Percentiles rank a stretch among this genome's conserved stretches.
Conservation (phyloP, 2,329 filamentous ascomycete species). For the Nothophoma quercina region DNA sequence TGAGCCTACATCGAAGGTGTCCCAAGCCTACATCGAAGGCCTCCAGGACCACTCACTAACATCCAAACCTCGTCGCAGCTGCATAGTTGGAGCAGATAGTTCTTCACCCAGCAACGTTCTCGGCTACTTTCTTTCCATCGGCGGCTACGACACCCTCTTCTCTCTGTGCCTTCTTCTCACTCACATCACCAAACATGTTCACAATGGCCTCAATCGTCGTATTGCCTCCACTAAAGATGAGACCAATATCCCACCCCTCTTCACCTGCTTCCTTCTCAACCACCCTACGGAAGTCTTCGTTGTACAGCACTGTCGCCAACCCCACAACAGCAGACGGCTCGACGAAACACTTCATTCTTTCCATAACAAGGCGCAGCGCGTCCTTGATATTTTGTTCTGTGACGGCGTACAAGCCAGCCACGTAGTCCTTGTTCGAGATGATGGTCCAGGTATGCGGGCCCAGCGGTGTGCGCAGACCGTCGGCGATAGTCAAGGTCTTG, state of each 20-base stretch:
- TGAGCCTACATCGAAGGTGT: too few relatives aligned
- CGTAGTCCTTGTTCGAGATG: constrained; percentile 74
- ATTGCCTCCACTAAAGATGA: constrained; percentile 71
- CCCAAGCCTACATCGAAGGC: too few relatives aligned
- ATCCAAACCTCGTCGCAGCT: too few relatives aligned
- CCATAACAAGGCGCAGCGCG: constrained; percentile 79
- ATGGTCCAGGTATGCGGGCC: constrained; percentile 78
- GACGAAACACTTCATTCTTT: constrained; percentile 88
- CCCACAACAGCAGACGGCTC: constrained; percentile 89
- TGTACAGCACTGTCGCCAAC: constrained; percentile 80
- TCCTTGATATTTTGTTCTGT: constrained; percentile 81
- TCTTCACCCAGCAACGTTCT: constrained; percentile 57
- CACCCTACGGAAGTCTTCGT: constrained; percentile 76
- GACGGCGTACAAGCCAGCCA: constrained; percentile 75
- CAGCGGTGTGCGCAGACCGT: constrained; percentile 85
- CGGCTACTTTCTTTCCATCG: constrained; percentile 52
- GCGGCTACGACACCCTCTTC: constrained; percentile 50
- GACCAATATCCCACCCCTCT: constrained; percentile 74
- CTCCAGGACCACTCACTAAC: too few relatives aligned
- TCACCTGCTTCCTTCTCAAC: constrained; percentile 75
- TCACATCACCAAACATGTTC: constrained; percentile 58
- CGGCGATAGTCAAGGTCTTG: constrained; percentile 81
- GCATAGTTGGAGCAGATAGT: not conserved
- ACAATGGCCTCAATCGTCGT: constrained; percentile 68
- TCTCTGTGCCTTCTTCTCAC: constrained; percentile 45